Evolutionary conservation across 768 basidiomycete species (phyloP).

Genomic region (Gloeophyllum trabeum): DNA sequence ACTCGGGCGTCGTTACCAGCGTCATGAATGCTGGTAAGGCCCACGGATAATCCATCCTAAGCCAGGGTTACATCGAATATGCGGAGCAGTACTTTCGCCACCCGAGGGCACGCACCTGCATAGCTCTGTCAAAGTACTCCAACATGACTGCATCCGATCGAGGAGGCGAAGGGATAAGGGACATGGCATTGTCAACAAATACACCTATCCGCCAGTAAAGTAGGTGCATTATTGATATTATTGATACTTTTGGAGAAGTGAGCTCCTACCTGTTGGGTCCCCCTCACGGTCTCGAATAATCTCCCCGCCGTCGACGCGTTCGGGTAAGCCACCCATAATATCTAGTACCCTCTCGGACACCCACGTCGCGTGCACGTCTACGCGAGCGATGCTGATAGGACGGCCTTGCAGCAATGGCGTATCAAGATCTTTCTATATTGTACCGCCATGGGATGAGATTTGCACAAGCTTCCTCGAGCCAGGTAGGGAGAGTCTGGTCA

Average conservation of each 20-base stretch:
- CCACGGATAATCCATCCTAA: slow-evolving; percentile 67
- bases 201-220: slow-evolving; percentile 39
- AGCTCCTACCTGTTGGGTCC: slow-evolving; percentile 50
- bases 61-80: too few relatives aligned
- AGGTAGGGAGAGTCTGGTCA: not conserved
- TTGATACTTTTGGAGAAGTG: not conserved
- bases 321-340: slow-evolving; percentile 48
- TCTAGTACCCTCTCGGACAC: slow-evolving; percentile 67
- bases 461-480: too few relatives aligned
- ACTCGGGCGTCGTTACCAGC: too few relatives aligned
- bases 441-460: too few relatives aligned
- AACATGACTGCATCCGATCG: slow-evolving; percentile 45
- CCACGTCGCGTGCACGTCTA: slow-evolving; percentile 86
- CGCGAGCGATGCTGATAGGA: slow-evolving; percentile 61
- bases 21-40: slow-evolving; percentile 84
- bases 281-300: slow-evolving; percentile 55
- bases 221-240: too few relatives aligned
- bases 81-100: too few relatives aligned
- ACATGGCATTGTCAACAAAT: slow-evolving; percentile 85
- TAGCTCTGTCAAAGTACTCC: slow-evolving; percentile 53
- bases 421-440: slow-evolving; percentile 56
- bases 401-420: slow-evolving; percentile 49
- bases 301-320: slow-evolving; percentile 56
- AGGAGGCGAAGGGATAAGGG: slow-evolving; percentile 53
- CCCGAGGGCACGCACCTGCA: too few relatives aligned